A percentile compares a stretch with the other conserved stretches of the same genome.
Evolutionary conservation across 306 rosid species (phyloP).

Genomic region (Sophora flavescens): DNA sequence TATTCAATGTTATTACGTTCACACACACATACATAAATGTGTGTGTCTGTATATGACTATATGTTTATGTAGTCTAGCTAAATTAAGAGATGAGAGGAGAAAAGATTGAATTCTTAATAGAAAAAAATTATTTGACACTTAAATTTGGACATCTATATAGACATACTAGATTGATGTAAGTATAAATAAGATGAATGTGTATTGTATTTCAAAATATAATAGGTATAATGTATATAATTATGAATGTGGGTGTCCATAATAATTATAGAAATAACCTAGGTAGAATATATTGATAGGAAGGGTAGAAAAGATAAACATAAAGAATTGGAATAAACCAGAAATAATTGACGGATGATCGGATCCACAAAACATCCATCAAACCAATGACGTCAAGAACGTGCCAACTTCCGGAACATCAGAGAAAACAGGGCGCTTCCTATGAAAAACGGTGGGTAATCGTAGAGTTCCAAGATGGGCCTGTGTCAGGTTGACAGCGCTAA

Average conservation of each 20-base stretch:
- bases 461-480: slow-evolving; percentile 24
- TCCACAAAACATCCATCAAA: slow-evolving; percentile 4
- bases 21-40: no score
- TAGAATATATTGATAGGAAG: not conserved
- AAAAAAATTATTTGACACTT: no score
- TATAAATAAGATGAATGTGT: no score
- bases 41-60: no score
- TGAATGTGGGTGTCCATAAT: no score
- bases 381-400: slow-evolving; percentile 36
- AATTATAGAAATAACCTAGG: no score
- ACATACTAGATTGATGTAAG: no score
- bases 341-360: slow-evolving; percentile 23
- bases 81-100: not conserved
- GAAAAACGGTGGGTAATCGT: slow-evolving; percentile 47
- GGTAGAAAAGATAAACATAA: not conserved
- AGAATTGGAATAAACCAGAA: not conserved
- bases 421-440: slow-evolving; percentile 2
- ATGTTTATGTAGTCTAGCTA: no score
- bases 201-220: no score
- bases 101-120: not conserved
- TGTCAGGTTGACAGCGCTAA: slow-evolving; percentile 14
- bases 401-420: slow-evolving; percentile 1
- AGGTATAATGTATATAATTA: no score
- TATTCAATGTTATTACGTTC: no score
- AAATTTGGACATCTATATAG: no score